phyloP scores from a whole-genome alignment of 1,284 basidiomycete genomes.

The Dichomitus squalens region DNA sequence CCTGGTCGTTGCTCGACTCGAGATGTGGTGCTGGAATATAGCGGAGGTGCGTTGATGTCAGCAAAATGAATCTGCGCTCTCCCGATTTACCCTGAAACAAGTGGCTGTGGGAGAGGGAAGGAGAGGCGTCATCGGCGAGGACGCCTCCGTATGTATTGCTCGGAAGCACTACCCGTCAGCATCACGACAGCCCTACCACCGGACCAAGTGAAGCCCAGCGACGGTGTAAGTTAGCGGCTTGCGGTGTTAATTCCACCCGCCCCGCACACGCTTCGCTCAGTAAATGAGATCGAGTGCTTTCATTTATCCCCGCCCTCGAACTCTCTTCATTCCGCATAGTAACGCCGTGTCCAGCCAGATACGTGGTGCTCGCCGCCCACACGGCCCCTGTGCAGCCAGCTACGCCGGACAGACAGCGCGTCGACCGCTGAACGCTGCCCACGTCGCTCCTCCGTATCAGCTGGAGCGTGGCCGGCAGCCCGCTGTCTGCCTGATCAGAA shows the following conservation, averaged over 20 bases:
- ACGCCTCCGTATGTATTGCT: slow-evolving; percentile 16
- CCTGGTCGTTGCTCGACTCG: neutral
- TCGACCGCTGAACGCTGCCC: slow-evolving; percentile 8
- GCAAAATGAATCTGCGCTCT: neutral
- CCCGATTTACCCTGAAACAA: neutral
- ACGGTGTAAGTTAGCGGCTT: slow-evolving; percentile 13
- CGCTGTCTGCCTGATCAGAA: slow-evolving; percentile 18
- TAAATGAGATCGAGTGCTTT: neutral
- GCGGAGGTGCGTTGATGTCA: slow-evolving; percentile 13
- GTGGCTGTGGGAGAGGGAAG: slow-evolving; percentile 6
- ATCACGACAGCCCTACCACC: slow-evolving; percentile 8
- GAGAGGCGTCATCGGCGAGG: slow-evolving; percentile 4
- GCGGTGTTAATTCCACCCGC: neutral
- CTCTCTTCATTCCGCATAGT: neutral
- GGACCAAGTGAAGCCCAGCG: slow-evolving; percentile 8
- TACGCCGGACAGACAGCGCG: neutral
- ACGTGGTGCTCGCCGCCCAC: neutral
- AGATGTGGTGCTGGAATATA: neutral
- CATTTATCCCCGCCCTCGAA: neutral
- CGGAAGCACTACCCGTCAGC: slow-evolving; percentile 12
- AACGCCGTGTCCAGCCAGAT: neutral
- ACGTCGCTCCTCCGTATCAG: slow-evolving; percentile 8
- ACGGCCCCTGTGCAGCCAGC: neutral
- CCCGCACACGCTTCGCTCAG: neutral
- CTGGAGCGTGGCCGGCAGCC: neutral